phyloP scores from a whole-genome alignment of 2,329 filamentous ascomycete species.

The Arthrobotrys pseudoclavata region DNA sequence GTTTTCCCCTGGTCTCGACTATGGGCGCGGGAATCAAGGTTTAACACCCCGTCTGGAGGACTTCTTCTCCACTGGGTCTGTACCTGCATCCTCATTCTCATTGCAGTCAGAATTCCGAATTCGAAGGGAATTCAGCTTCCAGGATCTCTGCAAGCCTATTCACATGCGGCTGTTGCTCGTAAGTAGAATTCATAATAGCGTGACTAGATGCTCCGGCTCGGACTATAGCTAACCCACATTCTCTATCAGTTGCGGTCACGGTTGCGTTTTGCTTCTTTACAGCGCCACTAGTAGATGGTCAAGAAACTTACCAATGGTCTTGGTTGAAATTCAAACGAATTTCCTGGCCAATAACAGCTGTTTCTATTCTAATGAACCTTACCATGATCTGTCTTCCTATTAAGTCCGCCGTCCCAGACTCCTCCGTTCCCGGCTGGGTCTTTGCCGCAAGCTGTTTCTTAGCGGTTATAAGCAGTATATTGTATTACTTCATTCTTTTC shows the following conservation, averaged over 20 bases:
- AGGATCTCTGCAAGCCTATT: slow-evolving; percentile 43
- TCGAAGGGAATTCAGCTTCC: slow-evolving; percentile 33
- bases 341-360: slow-evolving; percentile 39
- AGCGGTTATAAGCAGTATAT: slow-evolving; percentile 22
- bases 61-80: slow-evolving; percentile 66
- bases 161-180: slow-evolving; percentile 46
- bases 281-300: slow-evolving; percentile 26
- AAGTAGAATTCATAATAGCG: slow-evolving; percentile 16
- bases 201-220: slow-evolving; percentile 1
- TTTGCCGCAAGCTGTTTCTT: slow-evolving; percentile 39
- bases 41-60: slow-evolving; percentile 65
- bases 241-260: slow-evolving; percentile 37
- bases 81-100: slow-evolving; percentile 64
- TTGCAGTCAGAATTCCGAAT: slow-evolving; percentile 37
- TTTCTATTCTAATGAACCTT: slow-evolving; percentile 51
- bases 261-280: slow-evolving; percentile 37
- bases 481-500: slow-evolving; percentile 47
- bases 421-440: slow-evolving; percentile 47
- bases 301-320: slow-evolving; percentile 42
- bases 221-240: slow-evolving; percentile 4
- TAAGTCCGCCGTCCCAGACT: slow-evolving; percentile 38
- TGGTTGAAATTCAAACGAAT: slow-evolving; percentile 36
- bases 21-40: slow-evolving; percentile 66
- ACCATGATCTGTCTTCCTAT: slow-evolving; percentile 47
- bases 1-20: slow-evolving; percentile 65